Percentiles rank a stretch among this genome's conserved stretches.
These are phyloP conservation scores for Fusarium sp. DNA, from an alignment of 2,329 filamentous ascomycete genomes.

Conservation along the genomic window DNA sequence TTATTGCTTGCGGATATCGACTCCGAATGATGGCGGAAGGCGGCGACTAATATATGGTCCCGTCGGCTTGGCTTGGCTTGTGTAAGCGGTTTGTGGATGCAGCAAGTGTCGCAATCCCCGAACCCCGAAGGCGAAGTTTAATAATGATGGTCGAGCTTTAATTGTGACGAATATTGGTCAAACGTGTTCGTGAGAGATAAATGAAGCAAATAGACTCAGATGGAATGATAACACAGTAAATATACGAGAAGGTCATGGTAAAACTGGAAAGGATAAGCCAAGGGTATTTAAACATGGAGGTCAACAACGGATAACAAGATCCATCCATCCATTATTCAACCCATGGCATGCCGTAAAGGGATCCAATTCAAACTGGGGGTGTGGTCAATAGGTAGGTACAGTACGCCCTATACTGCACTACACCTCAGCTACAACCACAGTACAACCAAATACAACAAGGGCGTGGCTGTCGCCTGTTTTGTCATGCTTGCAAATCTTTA, in stretches of 20 bases:
- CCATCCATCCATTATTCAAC: slow-evolving; percentile 16
- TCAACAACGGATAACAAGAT: slow-evolving; percentile 32
- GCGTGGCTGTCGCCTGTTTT: slow-evolving; percentile 33
- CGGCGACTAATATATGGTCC: slow-evolving; percentile 28
- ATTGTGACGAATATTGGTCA: not conserved
- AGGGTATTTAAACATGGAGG: slow-evolving; percentile 41
- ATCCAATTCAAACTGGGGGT: slow-evolving; percentile 23
- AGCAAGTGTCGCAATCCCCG: slow-evolving; percentile 34
- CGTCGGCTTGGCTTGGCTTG: slow-evolving; percentile 28
- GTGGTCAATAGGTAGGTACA: not conserved
- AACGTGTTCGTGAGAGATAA: not conserved
- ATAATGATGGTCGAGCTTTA: slow-evolving; percentile 6
- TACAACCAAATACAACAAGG: slow-evolving; percentile 25
- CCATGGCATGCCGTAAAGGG: slow-evolving; percentile 4
- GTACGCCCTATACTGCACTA: not conserved
- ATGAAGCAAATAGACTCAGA: not conserved
- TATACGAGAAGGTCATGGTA: not conserved
- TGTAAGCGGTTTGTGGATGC: slow-evolving; percentile 37
- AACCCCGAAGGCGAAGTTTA: slow-evolving; percentile 31
- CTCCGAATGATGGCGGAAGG: slow-evolving; percentile 16
- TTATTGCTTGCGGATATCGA: slow-evolving; percentile 4
- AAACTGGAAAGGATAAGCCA: slow-evolving; percentile 16
- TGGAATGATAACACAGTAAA: not conserved
- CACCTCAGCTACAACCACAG: slow-evolving; percentile 11
- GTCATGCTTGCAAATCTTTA: slow-evolving; percentile 48